A percentile compares a stretch with the other conserved stretches of the same genome.
phyloP scores from a whole-genome alignment of 148 eudicot genomes.

The Cornus suecica region DNA sequence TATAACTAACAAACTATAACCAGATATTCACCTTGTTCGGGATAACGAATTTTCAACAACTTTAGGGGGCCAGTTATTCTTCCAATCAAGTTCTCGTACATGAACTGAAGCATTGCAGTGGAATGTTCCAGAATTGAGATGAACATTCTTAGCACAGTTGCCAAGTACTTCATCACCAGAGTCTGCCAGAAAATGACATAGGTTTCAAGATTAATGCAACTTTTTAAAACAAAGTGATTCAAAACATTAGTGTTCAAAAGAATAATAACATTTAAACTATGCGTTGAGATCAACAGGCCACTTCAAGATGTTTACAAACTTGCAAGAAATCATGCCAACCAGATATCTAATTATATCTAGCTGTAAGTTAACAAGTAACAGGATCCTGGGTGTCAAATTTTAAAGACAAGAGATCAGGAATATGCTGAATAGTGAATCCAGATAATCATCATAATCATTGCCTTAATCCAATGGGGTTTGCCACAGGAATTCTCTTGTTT shows the following conservation, averaged over 20 bases:
- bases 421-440: background rate
- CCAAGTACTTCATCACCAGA: slow-evolving; percentile 64
- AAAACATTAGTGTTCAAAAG: background rate
- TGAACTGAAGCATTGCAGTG: slow-evolving; percentile 48
- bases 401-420: background rate
- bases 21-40: slow-evolving; percentile 28
- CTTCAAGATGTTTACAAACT: background rate
- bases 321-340: background rate
- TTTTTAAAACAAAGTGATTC: background rate
- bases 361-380: background rate
- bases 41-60: slow-evolving; percentile 18
- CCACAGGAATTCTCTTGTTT: too few species aligned
- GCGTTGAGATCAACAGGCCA: background rate
- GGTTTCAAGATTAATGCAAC: background rate
- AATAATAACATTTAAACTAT: background rate
- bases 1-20: too few species aligned
- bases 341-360: background rate
- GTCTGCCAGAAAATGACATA: slow-evolving; percentile 41
- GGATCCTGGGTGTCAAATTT: background rate
- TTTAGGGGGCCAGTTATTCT: slow-evolving; percentile 67
- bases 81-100: slow-evolving; percentile 98
- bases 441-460: too few species aligned
- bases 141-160: slow-evolving; percentile 71
- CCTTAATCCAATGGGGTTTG: too few species aligned
- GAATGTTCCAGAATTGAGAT: slow-evolving; percentile 51